Percentiles rank a stretch among this genome's conserved stretches.
phyloP scores from a whole-genome alignment of 352 stramenopile genomes.

The Aphanomyces euteiches region DNA sequence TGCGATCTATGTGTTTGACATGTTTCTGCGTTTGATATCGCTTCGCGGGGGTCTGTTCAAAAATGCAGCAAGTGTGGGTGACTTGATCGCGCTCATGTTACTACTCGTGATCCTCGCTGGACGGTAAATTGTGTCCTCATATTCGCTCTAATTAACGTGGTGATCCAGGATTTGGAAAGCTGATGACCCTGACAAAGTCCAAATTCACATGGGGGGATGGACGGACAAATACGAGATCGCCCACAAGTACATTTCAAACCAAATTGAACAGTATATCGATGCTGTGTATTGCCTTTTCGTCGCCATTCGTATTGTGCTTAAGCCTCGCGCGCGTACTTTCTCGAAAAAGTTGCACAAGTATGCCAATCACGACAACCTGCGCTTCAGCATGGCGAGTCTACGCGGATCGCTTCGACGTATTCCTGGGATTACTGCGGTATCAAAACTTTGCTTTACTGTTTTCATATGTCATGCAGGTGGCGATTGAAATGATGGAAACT shows the following conservation, averaged over 20 bases:
- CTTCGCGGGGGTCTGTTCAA: constrained; percentile 70
- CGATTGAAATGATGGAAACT: constrained; percentile 10
- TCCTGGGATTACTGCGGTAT: constrained; percentile 62
- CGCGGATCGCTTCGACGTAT: constrained; percentile 77
- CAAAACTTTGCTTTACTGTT: background rate
- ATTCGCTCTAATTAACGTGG: too few relatives aligned
- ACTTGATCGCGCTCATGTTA: constrained; percentile 64
- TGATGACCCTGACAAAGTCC: constrained; percentile 15
- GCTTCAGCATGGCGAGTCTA: constrained; percentile 81
- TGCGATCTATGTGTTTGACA: constrained; percentile 80
- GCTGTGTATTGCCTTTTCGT: constrained; percentile 70
- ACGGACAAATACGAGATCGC: constrained; percentile 20
- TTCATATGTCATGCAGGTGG: background rate
- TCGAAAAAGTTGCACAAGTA: constrained; percentile 89
- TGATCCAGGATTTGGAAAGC: constrained; percentile 12
- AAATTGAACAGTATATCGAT: constrained; percentile 61
- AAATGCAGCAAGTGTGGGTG: constrained; percentile 78
- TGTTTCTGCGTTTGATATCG: constrained; percentile 71
- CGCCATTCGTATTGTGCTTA: constrained; percentile 74
- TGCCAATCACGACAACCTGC: constrained; percentile 79
- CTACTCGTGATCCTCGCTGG: constrained; percentile 57
- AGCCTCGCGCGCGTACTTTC: constrained; percentile 76
- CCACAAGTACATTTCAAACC: constrained; percentile 33
- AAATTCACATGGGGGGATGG: constrained; percentile 12
- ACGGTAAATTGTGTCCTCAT: constrained; percentile 39